A percentile compares a stretch with the other conserved stretches of the same genome.
Evolutionary conservation across 495 filamentous ascomycete genomes (phyloP).

Genomic region (Tetracladium setigerum): DNA sequence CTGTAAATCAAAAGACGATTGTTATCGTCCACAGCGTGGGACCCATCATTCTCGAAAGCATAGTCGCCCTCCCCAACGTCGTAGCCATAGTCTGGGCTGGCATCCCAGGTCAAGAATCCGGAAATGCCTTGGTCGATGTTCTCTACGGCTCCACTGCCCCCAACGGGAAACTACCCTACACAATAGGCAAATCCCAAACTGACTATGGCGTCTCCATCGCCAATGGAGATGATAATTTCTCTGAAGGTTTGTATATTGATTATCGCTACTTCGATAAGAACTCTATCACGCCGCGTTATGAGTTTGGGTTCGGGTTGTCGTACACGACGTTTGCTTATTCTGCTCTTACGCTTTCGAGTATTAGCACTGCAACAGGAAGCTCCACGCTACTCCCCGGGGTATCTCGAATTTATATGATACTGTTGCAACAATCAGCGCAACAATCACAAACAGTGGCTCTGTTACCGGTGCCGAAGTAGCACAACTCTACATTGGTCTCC

Average conservation of each 20-base stretch:
- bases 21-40: constrained; percentile 83
- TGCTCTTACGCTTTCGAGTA: constrained; percentile 48
- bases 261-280: constrained; percentile 75
- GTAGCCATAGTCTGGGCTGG: constrained; percentile 82
- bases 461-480: constrained; percentile 71
- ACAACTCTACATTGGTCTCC: constrained; percentile 79
- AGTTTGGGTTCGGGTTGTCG: constrained; percentile 79
- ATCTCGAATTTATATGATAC: constrained; percentile 66
- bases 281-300: constrained; percentile 60
- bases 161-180: constrained; percentile 72
- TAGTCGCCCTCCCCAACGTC: constrained; percentile 60
- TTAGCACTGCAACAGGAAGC: constrained; percentile 67
- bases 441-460: constrained; percentile 75
- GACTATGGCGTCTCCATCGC: constrained; percentile 66
- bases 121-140: constrained; percentile 81
- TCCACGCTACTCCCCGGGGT: constrained; percentile 72
- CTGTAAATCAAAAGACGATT: constrained; percentile 78
- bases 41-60: constrained; percentile 71
- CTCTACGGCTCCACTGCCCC: constrained; percentile 87
- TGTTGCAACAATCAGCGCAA: constrained; percentile 64
- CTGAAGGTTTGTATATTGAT: constrained; percentile 84
- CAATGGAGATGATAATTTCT: constrained; percentile 66
- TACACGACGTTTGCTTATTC: constrained; percentile 58
- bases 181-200: constrained; percentile 62
- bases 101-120: constrained; percentile 84